Conservation (phyloP, 169 alveolate species). For the Eimeria falciformis region DNA sequence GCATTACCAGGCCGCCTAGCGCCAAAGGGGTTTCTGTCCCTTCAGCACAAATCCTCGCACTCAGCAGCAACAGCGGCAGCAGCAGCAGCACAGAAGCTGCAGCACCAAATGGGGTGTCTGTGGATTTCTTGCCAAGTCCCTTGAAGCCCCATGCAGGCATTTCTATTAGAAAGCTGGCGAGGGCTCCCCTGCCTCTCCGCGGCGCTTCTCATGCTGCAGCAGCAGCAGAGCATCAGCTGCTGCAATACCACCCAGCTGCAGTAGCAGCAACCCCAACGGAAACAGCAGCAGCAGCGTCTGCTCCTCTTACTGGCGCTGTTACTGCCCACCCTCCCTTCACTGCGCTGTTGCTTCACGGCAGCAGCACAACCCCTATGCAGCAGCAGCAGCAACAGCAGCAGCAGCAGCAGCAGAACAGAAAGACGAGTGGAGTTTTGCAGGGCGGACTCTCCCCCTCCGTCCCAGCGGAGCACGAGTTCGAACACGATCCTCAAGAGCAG, state of each 20-base stretch:
- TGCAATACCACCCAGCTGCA: not conserved
- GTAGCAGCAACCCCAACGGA: not conserved
- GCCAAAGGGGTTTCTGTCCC: too few species aligned
- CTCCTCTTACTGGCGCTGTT: not conserved
- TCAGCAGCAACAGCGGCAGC: conserved; percentile 29
- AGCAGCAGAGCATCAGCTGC: not conserved
- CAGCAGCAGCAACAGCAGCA: not conserved
- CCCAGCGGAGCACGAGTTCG: not conserved
- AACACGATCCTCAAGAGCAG: not conserved
- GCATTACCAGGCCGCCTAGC: not conserved
- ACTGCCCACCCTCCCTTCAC: not conserved
- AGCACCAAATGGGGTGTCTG: not conserved
- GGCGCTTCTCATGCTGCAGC: conserved; percentile 13
- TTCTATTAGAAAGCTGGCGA: not conserved
- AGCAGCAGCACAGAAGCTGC: conserved; percentile 18
- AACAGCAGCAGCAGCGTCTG: not conserved
- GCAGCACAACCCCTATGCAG: not conserved
- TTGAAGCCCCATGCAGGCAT: not conserved
- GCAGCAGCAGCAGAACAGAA: conserved; percentile 18
- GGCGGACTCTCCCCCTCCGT: not conserved
- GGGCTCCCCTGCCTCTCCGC: not conserved
- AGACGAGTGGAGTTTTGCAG: not conserved
- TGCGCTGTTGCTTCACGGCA: not conserved
- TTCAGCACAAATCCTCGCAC: too few species aligned
- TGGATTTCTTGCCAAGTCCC: not conserved